A percentile compares a stretch with the other conserved stretches of the same genome.
Conservation (phyloP, 139 green algal genomes). For the Picochlorum sp. region DNA sequence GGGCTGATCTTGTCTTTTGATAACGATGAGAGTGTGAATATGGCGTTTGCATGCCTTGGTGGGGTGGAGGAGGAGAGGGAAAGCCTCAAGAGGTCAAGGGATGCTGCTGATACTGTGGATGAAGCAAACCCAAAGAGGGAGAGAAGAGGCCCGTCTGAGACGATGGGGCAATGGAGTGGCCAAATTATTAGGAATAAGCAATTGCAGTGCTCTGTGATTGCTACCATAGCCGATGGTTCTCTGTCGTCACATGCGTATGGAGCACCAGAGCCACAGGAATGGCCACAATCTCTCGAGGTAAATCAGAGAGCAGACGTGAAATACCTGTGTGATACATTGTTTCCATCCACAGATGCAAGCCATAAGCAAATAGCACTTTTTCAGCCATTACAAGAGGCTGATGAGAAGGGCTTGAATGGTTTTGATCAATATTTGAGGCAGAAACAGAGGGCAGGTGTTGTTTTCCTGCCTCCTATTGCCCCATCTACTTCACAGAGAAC, state of each 20-base stretch:
- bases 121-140: no score
- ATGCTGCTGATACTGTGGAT: no score
- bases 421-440: constrained; percentile 21
- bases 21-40: not conserved
- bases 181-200: not conserved
- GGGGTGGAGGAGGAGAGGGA: not conserved
- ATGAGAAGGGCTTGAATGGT: constrained; percentile 5
- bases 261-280: constrained; percentile 16
- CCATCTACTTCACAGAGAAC: constrained; percentile 2
- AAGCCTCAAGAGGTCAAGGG: no score
- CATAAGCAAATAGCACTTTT: constrained; percentile 10
- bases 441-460: constrained; percentile 25
- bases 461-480: constrained; percentile 12
- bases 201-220: not conserved
- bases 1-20: not conserved
- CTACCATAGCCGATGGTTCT: not conserved
- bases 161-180: not conserved
- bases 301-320: constrained; percentile 11
- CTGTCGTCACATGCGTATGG: constrained; percentile 6
- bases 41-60: constrained; percentile 1
- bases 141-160: not conserved
- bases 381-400: not conserved
- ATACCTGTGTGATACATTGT: constrained; percentile 17
- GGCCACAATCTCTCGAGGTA: constrained; percentile 22
- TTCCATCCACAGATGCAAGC: not conserved